Base-by-base conservation (phyloP, 495 filamentous ascomycete species). In the Parathielavia hyrcaniae region DNA sequence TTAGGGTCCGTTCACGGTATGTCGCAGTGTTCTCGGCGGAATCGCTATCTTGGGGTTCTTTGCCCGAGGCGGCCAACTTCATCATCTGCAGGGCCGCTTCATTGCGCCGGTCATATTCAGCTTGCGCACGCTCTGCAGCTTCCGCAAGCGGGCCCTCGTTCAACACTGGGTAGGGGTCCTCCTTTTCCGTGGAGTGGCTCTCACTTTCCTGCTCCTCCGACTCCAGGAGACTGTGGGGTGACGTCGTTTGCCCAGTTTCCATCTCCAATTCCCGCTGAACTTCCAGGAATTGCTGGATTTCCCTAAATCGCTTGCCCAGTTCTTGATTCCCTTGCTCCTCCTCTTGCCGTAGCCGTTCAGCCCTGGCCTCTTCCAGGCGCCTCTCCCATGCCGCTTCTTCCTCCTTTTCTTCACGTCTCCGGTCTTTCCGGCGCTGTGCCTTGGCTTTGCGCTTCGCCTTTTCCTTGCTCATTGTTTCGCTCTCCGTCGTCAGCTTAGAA, bases 401-500 rank as follows among this genome's bases (percentile, higher is more conserved):
- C 23, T 61, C 36, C 17, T 45, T 46, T 11, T 50, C 50, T 30
- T 17, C 2, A 9, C 50, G 50, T 3, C 48, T 51, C 11, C 56
- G 58, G 32, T 50, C 54, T 16, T 61, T 55, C 7, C 55, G 59
- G 9, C 54, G 58, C 20, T 52, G 55, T 6, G 10, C 30, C 55
- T 58, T 50, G 6, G 47, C 45, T 26, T 64, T 56, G 19, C 49
- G 54, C 20, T 41, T 22, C 2, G 17, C 23, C 43, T 55, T 59
- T 13, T 39, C 49, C 17, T 54, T 26, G 8, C 55, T 22, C 45
- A 58, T 55, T 38, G 23, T 22, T 7, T 32, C 55, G n/a, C 44
- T 17, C 6, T 44, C 13, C 4, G 7, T 16, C 22, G 1, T 13
- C 8, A 5, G 50, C 20, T 41, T 19, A 5, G 30, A 9, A 4